Percentiles rank a stretch among this genome's conserved stretches.
phyloP scores from a whole-genome alignment of 2,329 filamentous ascomycete species.

The Aspergillus fumigatiaffinis region DNA sequence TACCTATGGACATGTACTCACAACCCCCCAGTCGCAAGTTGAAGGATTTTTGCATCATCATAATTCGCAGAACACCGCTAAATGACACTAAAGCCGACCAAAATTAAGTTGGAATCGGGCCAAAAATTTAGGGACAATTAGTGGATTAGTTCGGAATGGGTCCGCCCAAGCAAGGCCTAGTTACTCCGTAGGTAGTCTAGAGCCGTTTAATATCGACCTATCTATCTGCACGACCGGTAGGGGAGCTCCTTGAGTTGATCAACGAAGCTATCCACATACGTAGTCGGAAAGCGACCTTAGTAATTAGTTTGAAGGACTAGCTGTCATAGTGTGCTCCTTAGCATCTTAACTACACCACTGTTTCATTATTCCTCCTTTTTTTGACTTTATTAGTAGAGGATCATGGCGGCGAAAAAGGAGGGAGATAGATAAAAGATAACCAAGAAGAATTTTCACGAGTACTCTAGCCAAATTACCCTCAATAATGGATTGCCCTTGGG shows the following conservation, averaged over 20 bases:
- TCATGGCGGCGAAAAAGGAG: background rate
- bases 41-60: background rate
- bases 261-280: background rate
- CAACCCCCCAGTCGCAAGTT: background rate
- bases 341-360: background rate
- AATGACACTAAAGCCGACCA: background rate
- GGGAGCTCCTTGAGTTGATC: background rate
- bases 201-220: background rate
- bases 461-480: background rate
- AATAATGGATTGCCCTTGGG: background rate
- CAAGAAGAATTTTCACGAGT: background rate
- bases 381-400: background rate
- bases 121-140: background rate
- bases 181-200: no score
- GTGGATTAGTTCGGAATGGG: background rate
- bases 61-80: background rate
- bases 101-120: background rate
- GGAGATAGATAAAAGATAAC: background rate
- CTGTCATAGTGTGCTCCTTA: background rate
- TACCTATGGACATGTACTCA: background rate
- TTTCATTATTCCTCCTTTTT: constrained; percentile 5
- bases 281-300: background rate
- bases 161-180: background rate
- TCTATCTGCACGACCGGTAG: constrained; percentile 5
- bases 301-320: background rate